A percentile compares a stretch with the other conserved stretches of the same genome.
Evolutionary conservation across 768 basidiomycete species (phyloP).

Genomic region (Daedalea quercina): DNA sequence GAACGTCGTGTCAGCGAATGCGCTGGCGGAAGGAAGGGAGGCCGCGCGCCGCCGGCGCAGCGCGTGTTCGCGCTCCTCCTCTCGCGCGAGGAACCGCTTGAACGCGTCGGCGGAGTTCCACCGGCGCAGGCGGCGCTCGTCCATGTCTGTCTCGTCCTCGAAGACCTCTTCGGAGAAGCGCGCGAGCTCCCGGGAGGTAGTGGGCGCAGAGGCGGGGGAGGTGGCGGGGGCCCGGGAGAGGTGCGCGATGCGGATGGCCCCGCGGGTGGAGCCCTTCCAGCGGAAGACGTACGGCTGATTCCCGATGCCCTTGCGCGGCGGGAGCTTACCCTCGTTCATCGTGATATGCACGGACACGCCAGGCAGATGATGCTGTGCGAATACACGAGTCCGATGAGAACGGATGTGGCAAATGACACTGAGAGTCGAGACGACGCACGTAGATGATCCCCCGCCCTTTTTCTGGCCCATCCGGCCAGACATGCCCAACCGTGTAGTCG

Average conservation of each 20-base stretch:
- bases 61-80: constrained; percentile 15
- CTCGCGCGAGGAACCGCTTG: constrained; percentile 19
- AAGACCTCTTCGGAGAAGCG: neutral
- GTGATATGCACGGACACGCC: constrained; percentile 57
- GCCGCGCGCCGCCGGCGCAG: constrained; percentile 7
- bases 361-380: constrained; percentile 45
- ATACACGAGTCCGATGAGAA: neutral
- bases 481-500: constrained; percentile 51
- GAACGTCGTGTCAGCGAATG: too few species aligned
- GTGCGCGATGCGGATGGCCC: constrained; percentile 17
- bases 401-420: too few species aligned
- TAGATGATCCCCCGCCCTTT: constrained; percentile 49
- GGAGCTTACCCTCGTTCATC: constrained; percentile 45
- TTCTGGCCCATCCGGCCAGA: constrained; percentile 44
- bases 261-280: constrained; percentile 26
- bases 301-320: constrained; percentile 47
- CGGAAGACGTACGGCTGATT: constrained; percentile 58
- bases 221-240: constrained; percentile 11
- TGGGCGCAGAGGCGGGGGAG: neutral
- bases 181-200: neutral
- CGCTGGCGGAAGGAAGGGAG: neutral
- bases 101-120: constrained; percentile 25
- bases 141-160: constrained; percentile 1
- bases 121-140: constrained; percentile 13
- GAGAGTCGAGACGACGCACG: constrained; percentile 33